Evolutionary conservation across 129 eudicot genomes (phyloP), one percentile per base, ranked within the genome.

Genomic region (Pulicaria dysenterica): DNA sequence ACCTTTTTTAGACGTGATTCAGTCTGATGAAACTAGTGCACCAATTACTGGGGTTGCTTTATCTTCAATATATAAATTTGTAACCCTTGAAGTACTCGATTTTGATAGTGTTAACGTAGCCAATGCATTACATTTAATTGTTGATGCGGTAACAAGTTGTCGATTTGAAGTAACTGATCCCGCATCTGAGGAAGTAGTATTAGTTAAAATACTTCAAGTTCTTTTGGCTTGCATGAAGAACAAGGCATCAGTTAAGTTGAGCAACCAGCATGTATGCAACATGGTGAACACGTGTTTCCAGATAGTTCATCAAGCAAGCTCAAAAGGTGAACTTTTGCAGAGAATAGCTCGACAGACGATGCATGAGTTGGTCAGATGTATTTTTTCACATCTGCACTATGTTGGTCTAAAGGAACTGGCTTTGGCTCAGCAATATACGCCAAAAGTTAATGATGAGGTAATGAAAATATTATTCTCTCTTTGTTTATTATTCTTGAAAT

Each of bases 261-360:
- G 77, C 48, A 86, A 86, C 59, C 88, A 83, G 63, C 91, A 86
- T 73, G 91, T 86, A 5, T 86, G 87, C 73, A 82, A 66, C 49
- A 73, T 79, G 67, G 75, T 79, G 75, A 73, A 73, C 45, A 79
- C 83, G 0, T 91, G 95, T 77, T 91, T 91, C 71, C 85, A 93
- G 9, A 79, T 88, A 47, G 97, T 91, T 73, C 95, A 91, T 85
- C 97, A 91, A 86, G 95, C 97, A 11, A 85, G 89, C 63, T 73
- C 90, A 3, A 88, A 91, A 79, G 65, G 97, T 73, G 97, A 91
- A 75, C 81, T 91, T 73, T 76, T 91, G 66, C 95, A 85, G 87
- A 74, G 95, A 60, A 86, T 88, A 79, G 92, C 97, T 49, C 86
- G 95, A 59, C 95, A 88, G 66, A 84, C 95, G 1, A 88, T 91